A percentile compares a stretch with the other conserved stretches of the same genome.
These are phyloP conservation scores for Globisporangium cederbergense DNA, from an alignment of 352 stramenopile genomes.

Conservation along the genomic window DNA sequence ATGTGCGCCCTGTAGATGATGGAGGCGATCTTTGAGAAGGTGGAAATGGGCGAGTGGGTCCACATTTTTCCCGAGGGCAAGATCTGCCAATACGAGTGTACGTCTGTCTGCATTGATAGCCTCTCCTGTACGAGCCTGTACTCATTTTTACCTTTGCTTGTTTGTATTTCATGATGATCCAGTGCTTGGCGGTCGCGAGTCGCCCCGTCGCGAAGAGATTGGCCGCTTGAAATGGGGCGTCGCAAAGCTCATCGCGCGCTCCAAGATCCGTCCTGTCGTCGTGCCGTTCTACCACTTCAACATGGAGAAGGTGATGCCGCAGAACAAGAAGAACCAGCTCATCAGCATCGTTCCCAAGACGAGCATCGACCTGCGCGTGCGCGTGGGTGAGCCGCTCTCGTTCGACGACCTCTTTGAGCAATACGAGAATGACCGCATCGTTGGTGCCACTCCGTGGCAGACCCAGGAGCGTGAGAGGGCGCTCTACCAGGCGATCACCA, in stretches of 20 bases:
- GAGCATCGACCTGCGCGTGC: conserved; percentile 46
- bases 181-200: conserved; percentile 69
- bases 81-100: conserved; percentile 67
- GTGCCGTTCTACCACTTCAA: conserved; percentile 86
- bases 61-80: conserved; percentile 89
- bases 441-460: conserved; percentile 43
- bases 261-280: conserved; percentile 63
- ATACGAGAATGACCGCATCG: conserved; percentile 46
- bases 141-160: not conserved
- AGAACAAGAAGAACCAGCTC: conserved; percentile 71
- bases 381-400: conserved; percentile 71
- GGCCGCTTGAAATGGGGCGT: conserved; percentile 86
- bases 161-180: conserved; percentile 5
- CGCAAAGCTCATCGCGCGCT: conserved; percentile 81
- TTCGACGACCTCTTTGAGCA: conserved; percentile 82
- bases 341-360: conserved; percentile 59
- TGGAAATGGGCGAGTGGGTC: conserved; percentile 75
- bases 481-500: conserved; percentile 83
- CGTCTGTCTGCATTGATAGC: not conserved
- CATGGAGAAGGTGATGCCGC: conserved; percentile 86
- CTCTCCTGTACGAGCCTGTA: not conserved
- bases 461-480: conserved; percentile 62
- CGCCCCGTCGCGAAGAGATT: conserved; percentile 63
- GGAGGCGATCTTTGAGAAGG: conserved; percentile 72
- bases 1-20: conserved; percentile 46